Evolutionary conservation across 768 basidiomycete genomes (phyloP), one percentile per base, ranked within the genome.

Genomic region (Collybiopsis confluens): DNA sequence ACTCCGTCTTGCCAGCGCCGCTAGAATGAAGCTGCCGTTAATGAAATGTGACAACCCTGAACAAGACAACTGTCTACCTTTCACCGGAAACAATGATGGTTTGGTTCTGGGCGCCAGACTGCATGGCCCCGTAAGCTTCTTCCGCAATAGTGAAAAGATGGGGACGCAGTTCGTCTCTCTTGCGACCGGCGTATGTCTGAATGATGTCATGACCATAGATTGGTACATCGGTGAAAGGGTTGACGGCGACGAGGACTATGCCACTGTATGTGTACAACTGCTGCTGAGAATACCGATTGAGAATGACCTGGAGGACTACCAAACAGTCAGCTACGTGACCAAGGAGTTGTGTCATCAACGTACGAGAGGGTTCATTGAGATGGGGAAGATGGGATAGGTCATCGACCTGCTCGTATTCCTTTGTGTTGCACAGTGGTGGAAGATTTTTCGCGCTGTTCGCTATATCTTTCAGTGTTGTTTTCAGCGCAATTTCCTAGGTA

Each of bases 191-290:
- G 68, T 99, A 99, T 15, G 92, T 92, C 70, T 98, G 94, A 18
- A 99, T 96, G 65, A 97, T 90, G 65, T 97, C 92, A 21, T 92
- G 90, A 4, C 92, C 92, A 76, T 99, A 99, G 56, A 98, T 86
- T 20, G 92, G 90, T 63, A 99, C 88, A 64, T 93, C 90, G 70
- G 94, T 90, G 72, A 99, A 99, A 43, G 97, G 97, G 72, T 99
- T 99, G 73, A 99, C 86, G 50, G 97, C 97, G 66, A 99, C 96
- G 60, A 99, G 83, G 56, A 98, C 96, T 61, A 98, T 99, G 61
- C 97, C 97, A 58, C 91, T 94, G 74, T 98, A 99, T 27, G 97
- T 98, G 65, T 98, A 99, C 62, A 98, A 98, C 66, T 96, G 95
- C 18, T 48, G 47, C 61, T 92, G 89, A 30, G 86, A 88, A 73